phyloP scores from a whole-genome alignment of 306 rosid species.

The Potentilla sterilis region DNA sequence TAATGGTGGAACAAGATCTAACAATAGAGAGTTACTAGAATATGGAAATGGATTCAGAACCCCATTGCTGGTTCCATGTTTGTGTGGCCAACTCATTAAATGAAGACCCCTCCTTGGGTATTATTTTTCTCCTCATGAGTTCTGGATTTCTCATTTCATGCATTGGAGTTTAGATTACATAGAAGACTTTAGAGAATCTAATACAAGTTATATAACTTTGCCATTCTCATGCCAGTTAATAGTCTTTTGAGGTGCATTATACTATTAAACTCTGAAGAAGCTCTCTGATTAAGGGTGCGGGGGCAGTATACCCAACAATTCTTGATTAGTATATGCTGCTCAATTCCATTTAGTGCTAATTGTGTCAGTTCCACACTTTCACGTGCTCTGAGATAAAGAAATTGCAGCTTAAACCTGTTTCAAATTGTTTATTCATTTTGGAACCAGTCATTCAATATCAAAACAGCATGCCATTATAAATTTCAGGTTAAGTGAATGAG shows the following conservation, averaged over 20 bases:
- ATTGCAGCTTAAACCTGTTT: neutral
- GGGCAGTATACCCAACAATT: neutral
- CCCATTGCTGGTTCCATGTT: constrained; percentile 34
- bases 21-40: constrained; percentile 29
- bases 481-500: neutral
- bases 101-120: constrained; percentile 5
- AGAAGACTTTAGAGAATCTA: neutral
- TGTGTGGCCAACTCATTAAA: constrained; percentile 35
- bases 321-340: constrained; percentile 3
- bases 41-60: constrained; percentile 33
- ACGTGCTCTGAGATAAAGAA: neutral
- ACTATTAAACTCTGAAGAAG: neutral
- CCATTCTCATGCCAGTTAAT: neutral
- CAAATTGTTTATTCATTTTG: neutral
- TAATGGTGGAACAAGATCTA: constrained; percentile 22
- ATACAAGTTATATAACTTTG: neutral
- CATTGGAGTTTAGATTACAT: neutral
- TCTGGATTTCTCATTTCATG: neutral
- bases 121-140: neutral
- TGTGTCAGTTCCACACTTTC: constrained; percentile 2
- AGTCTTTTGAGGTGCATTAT: constrained; percentile 5
- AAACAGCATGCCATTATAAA: neutral
- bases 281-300: neutral
- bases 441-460: neutral
- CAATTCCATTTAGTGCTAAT: neutral